Evolutionary conservation across 345 rosid species (phyloP).

Genomic region (Durio zibethinus): DNA sequence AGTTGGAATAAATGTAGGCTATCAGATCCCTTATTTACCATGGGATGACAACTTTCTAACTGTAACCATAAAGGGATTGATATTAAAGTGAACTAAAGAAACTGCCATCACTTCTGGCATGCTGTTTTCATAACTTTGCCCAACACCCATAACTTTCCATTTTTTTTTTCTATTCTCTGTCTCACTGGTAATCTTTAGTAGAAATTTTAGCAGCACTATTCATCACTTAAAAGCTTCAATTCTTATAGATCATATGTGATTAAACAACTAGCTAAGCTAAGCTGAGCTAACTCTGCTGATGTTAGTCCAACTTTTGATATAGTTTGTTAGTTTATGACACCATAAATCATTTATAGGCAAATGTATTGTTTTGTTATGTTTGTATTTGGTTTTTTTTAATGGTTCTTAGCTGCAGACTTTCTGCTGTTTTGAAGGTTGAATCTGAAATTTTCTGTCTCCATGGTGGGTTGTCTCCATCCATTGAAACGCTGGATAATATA

Average conservation of each 20-base stretch:
- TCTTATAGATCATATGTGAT: not conserved
- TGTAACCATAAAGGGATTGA: not conserved
- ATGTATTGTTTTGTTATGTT: not conserved
- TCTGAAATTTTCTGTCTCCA: slow-evolving; percentile 92
- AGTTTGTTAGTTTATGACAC: not conserved
- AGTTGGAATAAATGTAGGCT: not conserved
- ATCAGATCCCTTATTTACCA: not conserved
- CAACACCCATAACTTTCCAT: no score
- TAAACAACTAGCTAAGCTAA: not conserved
- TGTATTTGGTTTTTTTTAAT: not conserved
- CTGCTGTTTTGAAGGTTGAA: slow-evolving; percentile 61
- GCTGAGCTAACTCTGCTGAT: not conserved
- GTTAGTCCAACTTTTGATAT: not conserved
- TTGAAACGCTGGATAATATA: slow-evolving; percentile 87
- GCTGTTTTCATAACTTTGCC: not conserved
- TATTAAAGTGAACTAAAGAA: not conserved
- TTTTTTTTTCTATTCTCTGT: no score
- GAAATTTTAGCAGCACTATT: not conserved
- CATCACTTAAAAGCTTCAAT: not conserved
- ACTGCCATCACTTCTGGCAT: not conserved
- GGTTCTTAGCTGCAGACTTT: slow-evolving; percentile 14
- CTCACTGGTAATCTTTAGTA: no score
- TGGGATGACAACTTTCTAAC: not conserved
- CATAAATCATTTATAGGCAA: not conserved
- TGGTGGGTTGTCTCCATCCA: slow-evolving; percentile 90